Conservation (phyloP, 179 eudicot genomes). For the Amaranthus tricolor region DNA sequence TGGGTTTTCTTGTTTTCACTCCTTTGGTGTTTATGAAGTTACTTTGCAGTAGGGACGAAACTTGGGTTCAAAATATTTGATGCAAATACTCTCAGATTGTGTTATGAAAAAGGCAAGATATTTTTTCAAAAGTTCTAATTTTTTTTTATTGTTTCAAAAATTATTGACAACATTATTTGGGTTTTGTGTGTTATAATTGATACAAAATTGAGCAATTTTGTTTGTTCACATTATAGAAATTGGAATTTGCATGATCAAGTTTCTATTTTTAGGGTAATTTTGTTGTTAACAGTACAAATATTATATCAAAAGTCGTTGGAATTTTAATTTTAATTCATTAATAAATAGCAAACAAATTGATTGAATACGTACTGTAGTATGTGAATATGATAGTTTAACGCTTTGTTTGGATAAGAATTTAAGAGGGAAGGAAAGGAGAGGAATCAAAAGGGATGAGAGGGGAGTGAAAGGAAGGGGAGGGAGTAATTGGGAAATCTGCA, state of each 20-base stretch:
- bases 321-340: background rate
- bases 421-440: background rate
- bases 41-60: conserved; percentile 81
- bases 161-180: background rate
- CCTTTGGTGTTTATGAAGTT: conserved; percentile 35
- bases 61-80: conserved; percentile 79
- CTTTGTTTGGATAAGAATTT: background rate
- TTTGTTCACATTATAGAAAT: background rate
- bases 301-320: background rate
- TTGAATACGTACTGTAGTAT: too few relatives aligned
- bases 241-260: background rate
- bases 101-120: conserved; percentile 66
- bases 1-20: conserved; percentile 9
- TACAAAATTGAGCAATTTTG: background rate
- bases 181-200: conserved; percentile 1
- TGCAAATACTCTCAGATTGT: conserved; percentile 62
- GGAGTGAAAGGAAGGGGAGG: too few relatives aligned
- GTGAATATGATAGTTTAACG: background rate
- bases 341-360: background rate
- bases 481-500: too few relatives aligned
- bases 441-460: too few relatives aligned
- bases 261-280: background rate
- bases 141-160: background rate
- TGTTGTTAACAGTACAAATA: too few relatives aligned
- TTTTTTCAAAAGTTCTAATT: background rate